A percentile compares a stretch with the other conserved stretches of the same genome.
These are phyloP conservation scores for Juncus effusus DNA, from an alignment of 176 grass and related monocot species.

Conservation along the genomic window DNA sequence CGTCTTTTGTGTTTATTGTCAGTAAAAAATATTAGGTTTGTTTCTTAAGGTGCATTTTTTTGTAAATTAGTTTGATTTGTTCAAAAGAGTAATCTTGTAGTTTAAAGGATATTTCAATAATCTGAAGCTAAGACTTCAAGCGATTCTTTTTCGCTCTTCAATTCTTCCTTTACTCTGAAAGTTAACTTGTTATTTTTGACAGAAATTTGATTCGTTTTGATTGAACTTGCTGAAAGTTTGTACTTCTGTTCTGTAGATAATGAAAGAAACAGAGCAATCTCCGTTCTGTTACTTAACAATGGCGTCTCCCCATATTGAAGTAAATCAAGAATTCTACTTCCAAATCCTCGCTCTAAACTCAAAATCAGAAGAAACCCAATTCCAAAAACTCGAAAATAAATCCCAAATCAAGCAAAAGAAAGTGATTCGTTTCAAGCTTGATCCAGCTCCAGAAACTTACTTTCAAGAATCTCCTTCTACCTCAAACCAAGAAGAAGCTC, in stretches of 20 bases:
- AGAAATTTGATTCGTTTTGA: background rate
- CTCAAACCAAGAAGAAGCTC: slow-evolving; percentile 1
- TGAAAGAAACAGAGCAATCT: slow-evolving; percentile 4
- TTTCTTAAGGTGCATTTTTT: background rate
- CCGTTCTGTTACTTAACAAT: background rate
- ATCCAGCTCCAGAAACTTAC: background rate
- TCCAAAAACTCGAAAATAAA: background rate
- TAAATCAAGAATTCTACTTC: background rate
- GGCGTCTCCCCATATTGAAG: background rate
- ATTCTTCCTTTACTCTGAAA: background rate
- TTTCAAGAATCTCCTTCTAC: slow-evolving; percentile 1
- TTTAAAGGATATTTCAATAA: background rate
- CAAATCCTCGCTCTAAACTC: background rate
- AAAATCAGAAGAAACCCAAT: background rate
- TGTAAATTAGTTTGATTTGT: background rate
- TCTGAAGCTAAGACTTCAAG: background rate
- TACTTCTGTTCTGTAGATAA: background rate
- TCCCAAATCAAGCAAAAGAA: background rate
- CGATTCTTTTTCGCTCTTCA: background rate
- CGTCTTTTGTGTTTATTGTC: too few relatives aligned
- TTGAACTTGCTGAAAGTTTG: background rate
- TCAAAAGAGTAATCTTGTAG: background rate
- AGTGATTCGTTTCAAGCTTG: background rate
- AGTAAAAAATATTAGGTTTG: too few relatives aligned
- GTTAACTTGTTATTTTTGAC: background rate